A percentile compares a stretch with the other conserved stretches of the same genome.
phyloP scores from a whole-genome alignment of 768 basidiomycete species.

The Panaeolus papilionaceus region DNA sequence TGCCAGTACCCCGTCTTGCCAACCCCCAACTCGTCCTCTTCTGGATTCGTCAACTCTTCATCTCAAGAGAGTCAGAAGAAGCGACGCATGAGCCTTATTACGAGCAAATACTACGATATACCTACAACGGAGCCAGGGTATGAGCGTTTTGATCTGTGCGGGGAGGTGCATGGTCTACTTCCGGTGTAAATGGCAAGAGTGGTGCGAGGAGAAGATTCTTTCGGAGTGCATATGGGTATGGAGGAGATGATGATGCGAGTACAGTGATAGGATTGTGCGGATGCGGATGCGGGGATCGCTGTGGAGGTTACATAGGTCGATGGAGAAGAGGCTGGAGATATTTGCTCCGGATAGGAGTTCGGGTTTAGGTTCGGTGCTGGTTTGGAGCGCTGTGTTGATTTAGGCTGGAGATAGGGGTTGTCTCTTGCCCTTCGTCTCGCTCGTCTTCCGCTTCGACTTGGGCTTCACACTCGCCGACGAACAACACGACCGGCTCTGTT shows the following conservation, averaged over 20 bases:
- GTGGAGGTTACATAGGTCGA: no score
- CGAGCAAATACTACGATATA: constrained; percentile 63
- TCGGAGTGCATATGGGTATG: constrained; percentile 41
- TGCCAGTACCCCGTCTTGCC: neutral
- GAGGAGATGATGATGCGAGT: constrained; percentile 27
- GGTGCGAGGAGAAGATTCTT: constrained; percentile 62
- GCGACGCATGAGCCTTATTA: constrained; percentile 74
- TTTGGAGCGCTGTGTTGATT: no score
- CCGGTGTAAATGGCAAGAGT: constrained; percentile 16
- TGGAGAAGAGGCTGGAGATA: no score
- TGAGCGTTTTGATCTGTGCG: constrained; percentile 45
- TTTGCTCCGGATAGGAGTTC: neutral
- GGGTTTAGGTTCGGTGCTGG: neutral
- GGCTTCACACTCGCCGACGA: no score
- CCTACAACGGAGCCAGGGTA: constrained; percentile 50
- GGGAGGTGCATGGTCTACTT: constrained; percentile 13
- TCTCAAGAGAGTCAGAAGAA: constrained; percentile 30
- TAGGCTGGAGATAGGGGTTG: no score
- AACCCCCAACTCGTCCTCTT: neutral
- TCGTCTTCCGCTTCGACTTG: no score
- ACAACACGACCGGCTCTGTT: no score
- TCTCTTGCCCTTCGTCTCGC: no score
- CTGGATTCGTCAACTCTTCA: neutral
- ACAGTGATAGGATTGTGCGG: constrained; percentile 18
- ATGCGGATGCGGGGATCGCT: constrained; percentile 14